Percentiles rank a stretch among this genome's conserved stretches.
Conservation (phyloP, 768 basidiomycete species). For the Termitomyces sp. region DNA sequence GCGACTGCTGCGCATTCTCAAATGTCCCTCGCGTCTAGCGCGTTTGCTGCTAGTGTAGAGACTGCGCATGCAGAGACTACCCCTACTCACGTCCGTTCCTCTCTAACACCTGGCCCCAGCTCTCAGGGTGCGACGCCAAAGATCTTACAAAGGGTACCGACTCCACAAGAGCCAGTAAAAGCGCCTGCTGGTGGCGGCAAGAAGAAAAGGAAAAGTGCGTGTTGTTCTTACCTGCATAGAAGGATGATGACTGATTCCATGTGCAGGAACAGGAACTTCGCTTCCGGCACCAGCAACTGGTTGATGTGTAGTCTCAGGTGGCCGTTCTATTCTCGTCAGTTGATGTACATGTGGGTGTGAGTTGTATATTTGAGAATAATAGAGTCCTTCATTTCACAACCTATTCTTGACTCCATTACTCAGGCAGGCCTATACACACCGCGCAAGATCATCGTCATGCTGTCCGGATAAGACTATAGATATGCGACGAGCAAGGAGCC, state of each 20-base stretch:
- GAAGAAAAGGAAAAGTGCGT: slow-evolving; percentile 77
- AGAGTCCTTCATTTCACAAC: not conserved
- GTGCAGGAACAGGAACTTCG: slow-evolving; percentile 32
- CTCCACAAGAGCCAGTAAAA: slow-evolving; percentile 47
- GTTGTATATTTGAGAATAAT: not conserved
- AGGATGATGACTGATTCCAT: slow-evolving; percentile 1
- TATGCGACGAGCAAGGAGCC: not conserved
- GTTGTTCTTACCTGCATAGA: slow-evolving; percentile 1
- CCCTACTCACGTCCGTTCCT: slow-evolving; percentile 30
- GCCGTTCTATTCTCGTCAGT: not conserved
- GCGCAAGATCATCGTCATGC: not conserved
- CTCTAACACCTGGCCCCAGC: slow-evolving; percentile 38
- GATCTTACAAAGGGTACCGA: slow-evolving; percentile 27
- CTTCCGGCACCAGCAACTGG: slow-evolving; percentile 30
- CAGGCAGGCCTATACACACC: not conserved
- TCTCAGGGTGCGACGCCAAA: slow-evolving; percentile 26
- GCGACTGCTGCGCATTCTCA: slow-evolving; percentile 72
- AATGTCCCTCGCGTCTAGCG: slow-evolving; percentile 42
- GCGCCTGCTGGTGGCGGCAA: slow-evolving; percentile 51
- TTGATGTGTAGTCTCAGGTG: slow-evolving; percentile 9
- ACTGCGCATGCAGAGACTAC: slow-evolving; percentile 28
- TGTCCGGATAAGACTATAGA: not conserved
- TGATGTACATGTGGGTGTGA: not conserved
- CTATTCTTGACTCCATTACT: not conserved
- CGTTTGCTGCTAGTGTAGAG: slow-evolving; percentile 28